Evolutionary conservation across 192 early-diverging fungal genomes (phyloP).

Genomic region (Coemansia guatemalensis): DNA sequence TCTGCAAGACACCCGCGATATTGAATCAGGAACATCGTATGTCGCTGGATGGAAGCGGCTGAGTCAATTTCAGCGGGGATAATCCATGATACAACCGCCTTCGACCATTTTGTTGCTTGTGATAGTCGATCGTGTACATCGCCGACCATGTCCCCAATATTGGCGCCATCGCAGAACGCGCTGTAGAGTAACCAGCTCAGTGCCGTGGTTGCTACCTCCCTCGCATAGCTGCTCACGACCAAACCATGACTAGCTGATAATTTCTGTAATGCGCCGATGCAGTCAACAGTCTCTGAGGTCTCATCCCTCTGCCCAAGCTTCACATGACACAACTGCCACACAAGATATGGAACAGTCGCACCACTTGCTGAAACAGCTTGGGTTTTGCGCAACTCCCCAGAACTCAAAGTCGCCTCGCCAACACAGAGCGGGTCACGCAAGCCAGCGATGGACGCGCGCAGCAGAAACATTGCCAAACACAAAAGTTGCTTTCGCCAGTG

Average conservation of each 20-base stretch:
- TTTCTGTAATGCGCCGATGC: constrained; percentile 9
- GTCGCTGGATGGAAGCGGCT: not conserved
- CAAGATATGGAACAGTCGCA: constrained; percentile 1
- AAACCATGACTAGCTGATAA: not conserved
- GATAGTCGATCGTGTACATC: constrained; percentile 2
- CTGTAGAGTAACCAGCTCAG: constrained; percentile 24
- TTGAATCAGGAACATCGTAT: constrained; percentile 10
- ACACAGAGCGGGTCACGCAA: not conserved
- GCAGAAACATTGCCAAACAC: constrained; percentile 14
- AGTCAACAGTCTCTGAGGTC: not conserved
- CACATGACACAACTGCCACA: constrained; percentile 25
- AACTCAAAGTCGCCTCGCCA: not conserved
- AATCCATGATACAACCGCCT: constrained; percentile 14
- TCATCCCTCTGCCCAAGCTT: not conserved
- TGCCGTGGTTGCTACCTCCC: not conserved
- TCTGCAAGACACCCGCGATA: constrained; percentile 17
- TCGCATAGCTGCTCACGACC: constrained; percentile 7
- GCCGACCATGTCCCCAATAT: not conserved
- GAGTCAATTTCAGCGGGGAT: constrained; percentile 14
- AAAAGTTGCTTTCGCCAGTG: constrained; percentile 4
- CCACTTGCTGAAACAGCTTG: not conserved
- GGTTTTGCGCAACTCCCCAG: not conserved
- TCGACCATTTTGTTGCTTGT: constrained; percentile 15
- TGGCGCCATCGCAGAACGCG: constrained; percentile 1
- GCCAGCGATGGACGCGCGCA: constrained; percentile 1